Conservation (phyloP, 1,139 yeast genomes). For the Pneumocystis canis region DNA sequence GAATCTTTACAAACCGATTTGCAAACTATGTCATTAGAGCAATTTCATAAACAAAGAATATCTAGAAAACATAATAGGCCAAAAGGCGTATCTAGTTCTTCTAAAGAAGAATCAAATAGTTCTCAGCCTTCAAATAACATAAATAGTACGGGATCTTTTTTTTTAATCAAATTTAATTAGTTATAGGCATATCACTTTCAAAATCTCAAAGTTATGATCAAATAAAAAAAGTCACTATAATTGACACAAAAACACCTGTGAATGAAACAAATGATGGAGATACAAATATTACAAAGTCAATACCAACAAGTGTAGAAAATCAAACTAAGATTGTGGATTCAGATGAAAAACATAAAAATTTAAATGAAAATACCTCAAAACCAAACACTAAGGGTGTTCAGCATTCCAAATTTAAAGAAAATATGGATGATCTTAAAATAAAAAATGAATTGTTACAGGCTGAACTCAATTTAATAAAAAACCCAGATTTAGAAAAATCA, state of each 20-base stretch:
- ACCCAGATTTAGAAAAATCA: constrained; percentile 8
- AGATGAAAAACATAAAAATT: neutral
- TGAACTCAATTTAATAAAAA: constrained; percentile 17
- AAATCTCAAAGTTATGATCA: neutral
- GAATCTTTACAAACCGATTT: neutral
- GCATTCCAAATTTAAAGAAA: neutral
- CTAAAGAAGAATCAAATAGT: neutral
- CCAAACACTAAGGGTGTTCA: neutral
- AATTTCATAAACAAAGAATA: neutral
- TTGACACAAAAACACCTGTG: neutral
- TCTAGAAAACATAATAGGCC: neutral
- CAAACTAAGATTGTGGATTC: neutral
- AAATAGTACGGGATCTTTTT: neutral
- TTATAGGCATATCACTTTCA: neutral
- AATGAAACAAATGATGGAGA: neutral
- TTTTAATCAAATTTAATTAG: neutral
- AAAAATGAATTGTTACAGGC: constrained; percentile 17
- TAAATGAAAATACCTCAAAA: neutral
- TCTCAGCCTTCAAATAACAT: neutral
- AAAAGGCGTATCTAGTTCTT: neutral
- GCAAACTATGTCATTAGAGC: neutral
- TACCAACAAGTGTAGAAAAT: neutral
- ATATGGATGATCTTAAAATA: constrained; percentile 10
- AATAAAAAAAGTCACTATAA: neutral
- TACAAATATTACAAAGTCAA: neutral